A percentile compares a stretch with the other conserved stretches of the same genome.
phyloP scores from a whole-genome alignment of 2,329 filamentous ascomycete species.

The Pleoardoris graminearum region DNA sequence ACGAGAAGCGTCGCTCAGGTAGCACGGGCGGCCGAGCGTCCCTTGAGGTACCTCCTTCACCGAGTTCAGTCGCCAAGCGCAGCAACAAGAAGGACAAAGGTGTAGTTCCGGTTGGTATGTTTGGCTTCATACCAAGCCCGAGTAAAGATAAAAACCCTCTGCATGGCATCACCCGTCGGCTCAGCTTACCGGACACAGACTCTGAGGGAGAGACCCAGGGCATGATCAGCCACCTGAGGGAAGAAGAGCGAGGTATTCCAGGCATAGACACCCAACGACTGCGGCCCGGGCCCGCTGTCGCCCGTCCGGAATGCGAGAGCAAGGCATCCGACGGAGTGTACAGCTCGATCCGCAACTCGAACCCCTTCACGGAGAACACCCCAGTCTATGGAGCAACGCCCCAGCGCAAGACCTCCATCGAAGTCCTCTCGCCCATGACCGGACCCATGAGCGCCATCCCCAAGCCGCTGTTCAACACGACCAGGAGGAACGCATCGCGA shows the following conservation, averaged over 20 bases:
- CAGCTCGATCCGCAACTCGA: conserved; percentile 19
- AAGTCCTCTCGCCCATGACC: conserved; percentile 18
- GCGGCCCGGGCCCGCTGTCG: background rate
- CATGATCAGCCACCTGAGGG: background rate
- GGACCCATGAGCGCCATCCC: conserved; percentile 25
- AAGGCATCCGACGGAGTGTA: conserved; percentile 22
- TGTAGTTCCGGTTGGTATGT: conserved; percentile 8
- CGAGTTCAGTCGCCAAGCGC: background rate
- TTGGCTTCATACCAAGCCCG: background rate
- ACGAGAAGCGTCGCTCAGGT: background rate
- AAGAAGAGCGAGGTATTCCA: background rate
- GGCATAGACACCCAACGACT: background rate
- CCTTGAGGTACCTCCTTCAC: background rate
- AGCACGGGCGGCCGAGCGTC: background rate
- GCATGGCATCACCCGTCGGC: conserved; percentile 23
- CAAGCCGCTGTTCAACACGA: conserved; percentile 13
- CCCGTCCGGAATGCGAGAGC: background rate
- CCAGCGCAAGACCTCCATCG: background rate
- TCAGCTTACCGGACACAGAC: background rate
- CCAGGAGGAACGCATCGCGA: background rate
- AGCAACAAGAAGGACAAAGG: background rate
- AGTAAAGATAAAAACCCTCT: conserved; percentile 20
- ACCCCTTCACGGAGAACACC: conserved; percentile 16
- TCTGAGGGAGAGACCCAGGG: background rate
- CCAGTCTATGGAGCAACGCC: background rate